These are phyloP conservation scores for Pythium guiyangense DNA, from an alignment of 352 stramenopile species.

Conservation along the genomic window DNA sequence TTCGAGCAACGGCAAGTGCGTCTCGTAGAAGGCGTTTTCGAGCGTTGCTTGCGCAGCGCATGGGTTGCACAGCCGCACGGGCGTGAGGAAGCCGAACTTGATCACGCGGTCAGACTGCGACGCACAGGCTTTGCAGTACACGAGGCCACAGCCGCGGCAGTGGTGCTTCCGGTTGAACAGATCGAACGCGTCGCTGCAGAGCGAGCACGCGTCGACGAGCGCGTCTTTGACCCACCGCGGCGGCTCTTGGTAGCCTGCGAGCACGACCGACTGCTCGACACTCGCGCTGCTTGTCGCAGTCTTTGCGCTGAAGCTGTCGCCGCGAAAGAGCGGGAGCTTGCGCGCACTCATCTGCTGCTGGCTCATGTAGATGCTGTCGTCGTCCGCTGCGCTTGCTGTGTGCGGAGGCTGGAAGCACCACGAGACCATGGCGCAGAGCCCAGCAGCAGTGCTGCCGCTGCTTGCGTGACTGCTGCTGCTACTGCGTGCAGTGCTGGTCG, in stretches of 20 bases:
- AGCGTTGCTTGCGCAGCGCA: slow-evolving; percentile 34
- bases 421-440: slow-evolving; percentile 39
- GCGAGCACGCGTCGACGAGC: slow-evolving; percentile 39
- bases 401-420: slow-evolving; percentile 57
- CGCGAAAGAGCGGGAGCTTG: slow-evolving; percentile 10
- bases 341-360: slow-evolving; percentile 19
- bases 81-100: slow-evolving; percentile 59
- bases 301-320: slow-evolving; percentile 9
- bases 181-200: slow-evolving; percentile 49
- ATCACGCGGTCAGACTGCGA: slow-evolving; percentile 48
- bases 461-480: background rate
- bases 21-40: slow-evolving; percentile 70
- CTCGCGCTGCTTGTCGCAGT: background rate
- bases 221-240: slow-evolving; percentile 60
- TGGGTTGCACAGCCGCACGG: slow-evolving; percentile 50
- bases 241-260: slow-evolving; percentile 40
- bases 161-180: slow-evolving; percentile 68
- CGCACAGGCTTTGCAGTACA: slow-evolving; percentile 53
- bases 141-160: slow-evolving; percentile 49
- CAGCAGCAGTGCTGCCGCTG: slow-evolving; percentile 17
- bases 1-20: slow-evolving; percentile 53
- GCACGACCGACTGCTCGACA: slow-evolving; percentile 12
- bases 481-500: background rate
- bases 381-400: slow-evolving; percentile 14
- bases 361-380: slow-evolving; percentile 36